These are phyloP conservation scores for Colletotrichum chlorophyti DNA, from an alignment of 2,329 filamentous ascomycete species.

Conservation along the genomic window DNA sequence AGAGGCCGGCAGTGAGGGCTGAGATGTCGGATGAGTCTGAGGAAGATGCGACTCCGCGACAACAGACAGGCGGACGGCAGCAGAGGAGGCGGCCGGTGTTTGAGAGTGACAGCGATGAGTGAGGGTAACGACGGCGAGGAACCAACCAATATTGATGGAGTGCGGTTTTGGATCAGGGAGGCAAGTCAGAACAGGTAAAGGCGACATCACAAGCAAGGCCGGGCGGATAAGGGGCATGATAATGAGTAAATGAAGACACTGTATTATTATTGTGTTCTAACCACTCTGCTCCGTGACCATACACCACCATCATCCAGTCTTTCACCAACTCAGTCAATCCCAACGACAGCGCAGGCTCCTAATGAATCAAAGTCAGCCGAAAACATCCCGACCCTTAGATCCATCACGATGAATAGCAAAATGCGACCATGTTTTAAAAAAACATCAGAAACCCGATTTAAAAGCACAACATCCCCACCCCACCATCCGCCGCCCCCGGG, in stretches of 20 bases:
- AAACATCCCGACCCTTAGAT: no score
- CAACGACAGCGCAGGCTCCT: no score
- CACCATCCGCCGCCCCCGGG: conserved; percentile 38
- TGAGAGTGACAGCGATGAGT: conserved; percentile 35
- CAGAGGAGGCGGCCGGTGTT: conserved; percentile 23
- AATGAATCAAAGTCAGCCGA: conserved; percentile 3
- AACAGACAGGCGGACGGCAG: not conserved
- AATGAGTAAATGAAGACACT: conserved; percentile 19
- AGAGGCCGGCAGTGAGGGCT: not conserved
- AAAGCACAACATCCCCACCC: conserved; percentile 50
- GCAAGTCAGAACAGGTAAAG: no score
- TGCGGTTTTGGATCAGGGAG: no score
- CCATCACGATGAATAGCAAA: no score
- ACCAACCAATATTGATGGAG: no score
- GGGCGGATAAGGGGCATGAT: not conserved
- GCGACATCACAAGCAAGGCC: no score
- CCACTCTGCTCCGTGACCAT: not conserved
- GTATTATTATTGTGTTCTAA: not conserved
- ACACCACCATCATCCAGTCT: no score
- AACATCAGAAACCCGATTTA: conserved; percentile 52
- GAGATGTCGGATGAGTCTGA: conserved; percentile 9
- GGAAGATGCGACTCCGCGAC: conserved; percentile 6
- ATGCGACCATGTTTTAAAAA: not conserved
- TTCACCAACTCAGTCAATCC: no score
- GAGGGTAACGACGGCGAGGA: no score